These are phyloP conservation scores for Fusarium brevicatenulatum DNA, from an alignment of 2,329 filamentous ascomycete genomes.

Conservation along the genomic window DNA sequence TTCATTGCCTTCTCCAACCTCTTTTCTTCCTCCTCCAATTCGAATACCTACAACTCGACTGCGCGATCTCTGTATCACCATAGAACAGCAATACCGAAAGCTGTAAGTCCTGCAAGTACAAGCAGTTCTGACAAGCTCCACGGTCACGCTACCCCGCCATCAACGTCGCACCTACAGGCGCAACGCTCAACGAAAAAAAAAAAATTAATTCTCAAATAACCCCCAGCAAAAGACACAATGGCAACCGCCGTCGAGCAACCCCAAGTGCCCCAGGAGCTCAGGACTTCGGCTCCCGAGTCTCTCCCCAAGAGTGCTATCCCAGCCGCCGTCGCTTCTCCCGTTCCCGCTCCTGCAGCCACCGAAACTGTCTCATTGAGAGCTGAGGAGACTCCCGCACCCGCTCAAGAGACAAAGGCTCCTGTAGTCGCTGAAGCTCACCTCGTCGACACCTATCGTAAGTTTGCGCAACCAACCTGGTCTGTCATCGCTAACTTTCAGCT, in stretches of 20 bases:
- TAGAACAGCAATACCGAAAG: slow-evolving; percentile 41
- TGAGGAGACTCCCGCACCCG: slow-evolving; percentile 8
- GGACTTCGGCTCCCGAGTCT: slow-evolving; percentile 23
- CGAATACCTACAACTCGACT: slow-evolving; percentile 11
- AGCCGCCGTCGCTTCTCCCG: slow-evolving; percentile 19
- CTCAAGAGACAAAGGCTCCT: slow-evolving; percentile 53
- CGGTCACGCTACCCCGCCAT: slow-evolving; percentile 45
- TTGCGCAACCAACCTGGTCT: neutral
- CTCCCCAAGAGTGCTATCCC: slow-evolving; percentile 25
- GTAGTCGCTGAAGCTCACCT: slow-evolving; percentile 80
- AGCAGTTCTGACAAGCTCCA: slow-evolving; percentile 44
- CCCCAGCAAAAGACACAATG: slow-evolving; percentile 39
- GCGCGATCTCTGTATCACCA: slow-evolving; percentile 18
- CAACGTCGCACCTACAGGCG: slow-evolving; percentile 36
- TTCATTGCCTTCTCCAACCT: neutral
- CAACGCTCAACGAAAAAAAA: slow-evolving; percentile 33
- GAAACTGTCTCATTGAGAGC: slow-evolving; percentile 21
- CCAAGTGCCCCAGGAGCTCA: slow-evolving; percentile 32
- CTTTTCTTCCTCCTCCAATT: neutral
- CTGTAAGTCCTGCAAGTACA: slow-evolving; percentile 39
- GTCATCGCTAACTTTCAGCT: slow-evolving; percentile 32
- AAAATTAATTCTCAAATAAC: slow-evolving; percentile 15
- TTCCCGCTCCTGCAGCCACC: slow-evolving; percentile 29
- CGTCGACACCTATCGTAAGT: slow-evolving; percentile 77
- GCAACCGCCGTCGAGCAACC: slow-evolving; percentile 40